These are phyloP conservation scores for Beauveria sp. DNA, from an alignment of 2,329 filamentous ascomycete genomes.

Conservation along the genomic window DNA sequence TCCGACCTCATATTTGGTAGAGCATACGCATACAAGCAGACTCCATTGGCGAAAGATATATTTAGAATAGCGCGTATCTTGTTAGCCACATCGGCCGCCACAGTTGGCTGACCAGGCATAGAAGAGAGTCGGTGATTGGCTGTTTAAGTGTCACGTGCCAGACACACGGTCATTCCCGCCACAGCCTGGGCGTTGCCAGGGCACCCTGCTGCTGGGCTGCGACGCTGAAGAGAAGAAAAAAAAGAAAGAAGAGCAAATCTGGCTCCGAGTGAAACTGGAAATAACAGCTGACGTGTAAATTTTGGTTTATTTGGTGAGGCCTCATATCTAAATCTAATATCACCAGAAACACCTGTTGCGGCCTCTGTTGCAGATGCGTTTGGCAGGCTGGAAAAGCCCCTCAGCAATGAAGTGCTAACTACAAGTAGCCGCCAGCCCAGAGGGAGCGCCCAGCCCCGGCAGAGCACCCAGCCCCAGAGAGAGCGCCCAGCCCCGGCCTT, in stretches of 20 bases:
- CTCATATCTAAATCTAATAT: not conserved
- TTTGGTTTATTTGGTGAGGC: too few species aligned
- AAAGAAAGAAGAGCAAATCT: not conserved
- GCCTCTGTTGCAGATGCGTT: slow-evolving; percentile 4
- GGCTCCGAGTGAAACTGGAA: not conserved
- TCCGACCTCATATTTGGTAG: too few species aligned
- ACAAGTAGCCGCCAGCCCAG: too few species aligned
- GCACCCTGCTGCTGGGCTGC: not conserved
- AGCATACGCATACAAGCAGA: too few species aligned
- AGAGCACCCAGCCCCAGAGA: not conserved
- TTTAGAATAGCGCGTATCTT: not conserved
- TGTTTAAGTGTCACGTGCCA: not conserved
- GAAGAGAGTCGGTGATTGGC: not conserved
- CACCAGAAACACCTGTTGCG: slow-evolving; percentile 1
- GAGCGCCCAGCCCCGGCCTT: not conserved
- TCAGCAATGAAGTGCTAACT: not conserved
- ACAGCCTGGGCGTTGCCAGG: not conserved
- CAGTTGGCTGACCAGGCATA: not conserved
- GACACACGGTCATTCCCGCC: not conserved
- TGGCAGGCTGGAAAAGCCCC: not conserved
- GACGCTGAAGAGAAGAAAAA: not conserved
- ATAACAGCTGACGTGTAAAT: too few species aligned
- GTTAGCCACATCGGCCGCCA: not conserved
- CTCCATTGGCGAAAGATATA: not conserved
- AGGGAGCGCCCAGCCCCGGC: too few species aligned